Evolutionary conservation across 495 filamentous ascomycete genomes (phyloP), one percentile per base, ranked within the genome.

Genomic region (Hyphodiscus hymeniophilus): DNA sequence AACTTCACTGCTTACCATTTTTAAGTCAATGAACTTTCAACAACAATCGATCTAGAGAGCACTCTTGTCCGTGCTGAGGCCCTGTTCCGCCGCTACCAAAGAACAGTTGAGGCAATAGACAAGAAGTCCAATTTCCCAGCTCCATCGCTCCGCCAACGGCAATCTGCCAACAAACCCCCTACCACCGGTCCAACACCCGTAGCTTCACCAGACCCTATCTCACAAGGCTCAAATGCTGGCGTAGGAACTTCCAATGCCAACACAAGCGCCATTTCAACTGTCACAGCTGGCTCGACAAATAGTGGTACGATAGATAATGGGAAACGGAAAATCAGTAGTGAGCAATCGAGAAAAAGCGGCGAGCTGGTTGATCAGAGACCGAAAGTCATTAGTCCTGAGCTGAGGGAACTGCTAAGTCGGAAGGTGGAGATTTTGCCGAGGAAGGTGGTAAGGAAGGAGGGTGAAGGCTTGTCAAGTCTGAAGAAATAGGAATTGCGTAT

Each of bases 1-100:
- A 31, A 10, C 12, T 30, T 36, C 10, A 7, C 6, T 55, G 42
- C 34, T 47, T 32, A 30, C 22, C 30, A 51, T 20, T 50, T 32
- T 8, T 46, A 41, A 89, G 89, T 97, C 56, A 98, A 98, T 64
- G 92, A 98, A 61, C 76, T 98, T 13, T 89, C 86, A 3, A 84
- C 84, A 53, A 94, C 87, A 8, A 97, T 97, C 55, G 91, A 97
- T 52, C 75, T 99, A 3, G 69, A 85, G 33, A 80, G 80, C 1
- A 89, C 88, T 0, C 80, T 95, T 24, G 77, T 92, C 34, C 78
- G 89, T 34, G 92, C 92, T 11, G 92, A 97, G 65, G 75, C 77
- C 0, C 76, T 99, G 18, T 97, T 91, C 71, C 78, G 79, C 41
- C 80, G 87, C 33, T 97, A 96, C 67, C 80, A 90, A 55, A 75